phyloP scores from a whole-genome alignment of 2,329 filamentous ascomycete genomes.

The Colletotrichum cuscutae region DNA sequence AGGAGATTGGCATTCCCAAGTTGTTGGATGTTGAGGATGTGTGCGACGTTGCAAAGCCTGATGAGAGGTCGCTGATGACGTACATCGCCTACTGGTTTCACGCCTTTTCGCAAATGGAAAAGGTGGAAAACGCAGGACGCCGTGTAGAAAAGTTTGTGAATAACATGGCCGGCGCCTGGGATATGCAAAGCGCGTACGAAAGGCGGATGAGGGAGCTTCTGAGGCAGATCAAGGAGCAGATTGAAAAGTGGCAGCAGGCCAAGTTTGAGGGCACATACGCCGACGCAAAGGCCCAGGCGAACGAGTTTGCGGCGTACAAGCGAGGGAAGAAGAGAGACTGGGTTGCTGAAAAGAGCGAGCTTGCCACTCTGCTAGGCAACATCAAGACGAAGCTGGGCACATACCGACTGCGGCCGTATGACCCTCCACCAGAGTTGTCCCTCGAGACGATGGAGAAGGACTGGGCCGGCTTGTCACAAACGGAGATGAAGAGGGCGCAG shows the following conservation, averaged over 20 bases:
- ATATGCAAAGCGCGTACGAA: slow-evolving; percentile 98
- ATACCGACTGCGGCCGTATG: slow-evolving; percentile 90
- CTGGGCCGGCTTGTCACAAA: slow-evolving; percentile 82
- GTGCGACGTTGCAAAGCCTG: slow-evolving; percentile 93
- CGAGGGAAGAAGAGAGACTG: slow-evolving; percentile 89
- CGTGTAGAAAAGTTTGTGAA: slow-evolving; percentile 98
- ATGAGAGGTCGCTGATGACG: slow-evolving; percentile 97
- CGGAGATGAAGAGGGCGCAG: slow-evolving; percentile 89
- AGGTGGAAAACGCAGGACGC: slow-evolving; percentile 95
- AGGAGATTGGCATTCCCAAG: slow-evolving; percentile 96
- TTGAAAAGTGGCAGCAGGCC: slow-evolving; percentile 79
- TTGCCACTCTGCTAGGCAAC: slow-evolving; percentile 92
- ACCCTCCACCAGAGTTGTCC: slow-evolving; percentile 85
- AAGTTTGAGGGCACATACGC: slow-evolving; percentile 91
- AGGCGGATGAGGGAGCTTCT: slow-evolving; percentile 87
- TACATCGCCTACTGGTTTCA: slow-evolving; percentile 99
- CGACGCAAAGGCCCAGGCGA: slow-evolving; percentile 89
- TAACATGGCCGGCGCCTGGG: slow-evolving; percentile 99
- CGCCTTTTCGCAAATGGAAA: slow-evolving; percentile 98
- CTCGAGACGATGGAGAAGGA: slow-evolving; percentile 84
- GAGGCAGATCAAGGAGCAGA: slow-evolving; percentile 77
- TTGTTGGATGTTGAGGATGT: slow-evolving; percentile 98
- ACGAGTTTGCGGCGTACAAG: slow-evolving; percentile 89
- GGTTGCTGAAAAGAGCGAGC: slow-evolving; percentile 97
- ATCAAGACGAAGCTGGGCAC: slow-evolving; percentile 99